Percentiles rank a stretch among this genome's conserved stretches.
Evolutionary conservation across 1,284 basidiomycete genomes (phyloP).

Genomic region (Apiotrichum brassicae): DNA sequence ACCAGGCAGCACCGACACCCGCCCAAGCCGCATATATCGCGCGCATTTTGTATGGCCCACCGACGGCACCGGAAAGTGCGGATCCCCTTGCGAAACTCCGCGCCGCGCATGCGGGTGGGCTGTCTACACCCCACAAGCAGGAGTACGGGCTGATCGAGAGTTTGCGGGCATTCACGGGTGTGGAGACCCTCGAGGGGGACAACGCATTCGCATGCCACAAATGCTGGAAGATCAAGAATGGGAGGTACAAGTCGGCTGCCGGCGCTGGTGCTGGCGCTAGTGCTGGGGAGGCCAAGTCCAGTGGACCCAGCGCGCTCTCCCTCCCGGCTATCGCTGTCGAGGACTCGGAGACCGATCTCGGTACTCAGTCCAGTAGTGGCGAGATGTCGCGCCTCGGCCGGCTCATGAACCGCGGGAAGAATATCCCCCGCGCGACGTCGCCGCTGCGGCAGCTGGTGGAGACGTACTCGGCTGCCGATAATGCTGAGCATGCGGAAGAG

Average conservation of each 20-base stretch:
- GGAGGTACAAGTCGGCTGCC: constrained; percentile 20
- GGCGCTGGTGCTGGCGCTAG: constrained; percentile 22
- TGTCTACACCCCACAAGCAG: constrained; percentile 1
- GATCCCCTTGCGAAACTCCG: constrained; percentile 40
- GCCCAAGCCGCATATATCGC: constrained; percentile 48
- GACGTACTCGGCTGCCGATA: no score
- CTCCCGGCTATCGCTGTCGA: constrained; percentile 9
- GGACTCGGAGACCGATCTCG: neutral
- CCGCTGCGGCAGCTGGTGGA: constrained; percentile 30
- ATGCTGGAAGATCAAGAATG: constrained; percentile 68
- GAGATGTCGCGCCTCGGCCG: constrained; percentile 1
- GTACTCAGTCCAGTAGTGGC: neutral
- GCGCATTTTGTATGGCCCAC: constrained; percentile 40
- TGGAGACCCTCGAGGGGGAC: constrained; percentile 85
- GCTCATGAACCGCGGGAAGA: neutral
- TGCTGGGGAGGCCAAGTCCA: neutral
- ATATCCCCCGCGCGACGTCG: constrained; percentile 25
- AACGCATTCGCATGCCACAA: constrained; percentile 87
- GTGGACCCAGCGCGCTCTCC: constrained; percentile 9
- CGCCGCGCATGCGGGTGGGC: constrained; percentile 29
- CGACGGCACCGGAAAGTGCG: constrained; percentile 9
- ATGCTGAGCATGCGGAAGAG: no score
- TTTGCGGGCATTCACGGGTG: constrained; percentile 75
- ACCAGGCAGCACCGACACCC: constrained; percentile 35
- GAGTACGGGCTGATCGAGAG: constrained; percentile 53